Percentiles rank a stretch among this genome's conserved stretches.
phyloP scores from a whole-genome alignment of 495 filamentous ascomycete genomes.

The Penicillium daleae region DNA sequence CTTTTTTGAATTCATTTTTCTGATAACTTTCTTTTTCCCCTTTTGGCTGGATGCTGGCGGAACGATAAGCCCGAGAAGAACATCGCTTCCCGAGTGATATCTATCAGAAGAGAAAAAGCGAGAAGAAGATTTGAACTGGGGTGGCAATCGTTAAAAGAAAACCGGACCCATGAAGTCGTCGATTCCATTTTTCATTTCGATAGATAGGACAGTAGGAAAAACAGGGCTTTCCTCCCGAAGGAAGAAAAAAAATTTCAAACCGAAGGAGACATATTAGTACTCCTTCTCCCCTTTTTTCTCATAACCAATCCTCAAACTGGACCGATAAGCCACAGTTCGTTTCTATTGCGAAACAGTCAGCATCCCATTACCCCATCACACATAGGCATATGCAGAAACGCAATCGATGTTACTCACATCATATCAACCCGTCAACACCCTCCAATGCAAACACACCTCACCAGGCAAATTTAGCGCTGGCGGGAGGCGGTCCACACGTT shows the following conservation, averaged over 20 bases:
- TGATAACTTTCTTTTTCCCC: constrained; percentile 11
- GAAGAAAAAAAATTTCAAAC: constrained; percentile 29
- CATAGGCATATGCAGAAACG: background rate
- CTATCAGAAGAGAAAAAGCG: constrained; percentile 18
- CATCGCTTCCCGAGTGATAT: background rate
- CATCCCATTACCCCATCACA: background rate
- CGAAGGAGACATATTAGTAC: constrained; percentile 28
- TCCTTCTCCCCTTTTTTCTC: constrained; percentile 29
- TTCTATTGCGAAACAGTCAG: constrained; percentile 5
- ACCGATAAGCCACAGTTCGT: constrained; percentile 37
- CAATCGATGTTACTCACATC: constrained; percentile 29
- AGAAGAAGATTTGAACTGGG: constrained; percentile 13
- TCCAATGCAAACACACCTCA: constrained; percentile 23
- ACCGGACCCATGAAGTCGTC: constrained; percentile 33
- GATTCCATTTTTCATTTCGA: constrained; percentile 43
- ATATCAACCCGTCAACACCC: constrained; percentile 39
- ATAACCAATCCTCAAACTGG: constrained; percentile 37
- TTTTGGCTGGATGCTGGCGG: background rate
- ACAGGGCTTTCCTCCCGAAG: constrained; percentile 31
- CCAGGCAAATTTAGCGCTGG: constrained; percentile 61
- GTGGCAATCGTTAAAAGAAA: constrained; percentile 3
- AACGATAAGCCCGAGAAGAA: background rate
- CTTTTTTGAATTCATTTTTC: constrained; percentile 20
- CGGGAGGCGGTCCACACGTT: constrained; percentile 82
- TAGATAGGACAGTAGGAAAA: constrained; percentile 39